Conservation (phyloP, 1,139 yeast genomes). For the Lizanozyma gosingica region DNA sequence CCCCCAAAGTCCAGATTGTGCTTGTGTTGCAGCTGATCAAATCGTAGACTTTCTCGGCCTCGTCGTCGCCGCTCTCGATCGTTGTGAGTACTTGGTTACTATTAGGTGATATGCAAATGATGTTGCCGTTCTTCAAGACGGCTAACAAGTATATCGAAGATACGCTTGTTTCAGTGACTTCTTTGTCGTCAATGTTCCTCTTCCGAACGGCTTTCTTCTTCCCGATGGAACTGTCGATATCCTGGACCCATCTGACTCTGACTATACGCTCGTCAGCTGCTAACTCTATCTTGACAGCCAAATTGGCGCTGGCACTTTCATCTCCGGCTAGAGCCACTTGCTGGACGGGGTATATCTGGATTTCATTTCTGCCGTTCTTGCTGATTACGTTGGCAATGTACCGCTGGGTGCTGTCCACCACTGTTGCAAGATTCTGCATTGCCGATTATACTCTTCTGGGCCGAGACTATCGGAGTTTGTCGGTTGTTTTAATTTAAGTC, state of each 20-base stretch:
- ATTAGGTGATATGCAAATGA: neutral
- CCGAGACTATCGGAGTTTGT: no score
- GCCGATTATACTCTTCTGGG: no score
- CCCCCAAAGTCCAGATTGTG: neutral
- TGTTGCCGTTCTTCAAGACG: neutral
- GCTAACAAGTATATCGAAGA: neutral
- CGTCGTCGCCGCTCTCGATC: neutral
- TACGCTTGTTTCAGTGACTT: neutral
- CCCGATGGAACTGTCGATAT: neutral
- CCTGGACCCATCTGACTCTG: neutral
- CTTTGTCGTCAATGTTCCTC: neutral
- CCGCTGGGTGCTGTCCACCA: neutral
- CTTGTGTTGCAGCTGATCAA: neutral
- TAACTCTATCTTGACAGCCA: constrained; percentile 2
- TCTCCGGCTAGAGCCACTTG: neutral
- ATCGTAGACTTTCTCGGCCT: neutral
- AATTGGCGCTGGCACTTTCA: neutral
- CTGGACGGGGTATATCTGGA: neutral
- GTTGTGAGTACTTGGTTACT: neutral
- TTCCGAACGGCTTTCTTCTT: neutral
- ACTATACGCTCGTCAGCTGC: constrained; percentile 1
- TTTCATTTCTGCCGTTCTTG: neutral
- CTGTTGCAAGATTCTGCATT: neutral
- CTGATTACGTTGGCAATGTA: neutral
- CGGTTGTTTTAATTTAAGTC: no score